Conservation (phyloP, 1,139 yeast genomes). For the Meyerozyma guilliermondii region DNA sequence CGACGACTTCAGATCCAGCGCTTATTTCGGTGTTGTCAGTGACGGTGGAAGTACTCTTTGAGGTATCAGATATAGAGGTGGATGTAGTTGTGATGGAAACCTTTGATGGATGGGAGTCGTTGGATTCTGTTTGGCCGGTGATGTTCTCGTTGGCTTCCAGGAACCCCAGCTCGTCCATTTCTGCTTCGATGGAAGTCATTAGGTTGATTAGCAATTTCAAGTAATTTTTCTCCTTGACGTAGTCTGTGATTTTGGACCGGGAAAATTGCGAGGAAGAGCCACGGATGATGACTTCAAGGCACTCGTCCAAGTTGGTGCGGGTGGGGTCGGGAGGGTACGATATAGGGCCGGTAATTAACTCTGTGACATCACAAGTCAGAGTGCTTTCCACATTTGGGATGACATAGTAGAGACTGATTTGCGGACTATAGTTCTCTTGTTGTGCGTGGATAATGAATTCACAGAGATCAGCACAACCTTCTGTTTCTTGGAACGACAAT, state of each 20-base stretch:
- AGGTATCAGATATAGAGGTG: neutral
- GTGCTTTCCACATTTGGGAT: constrained; percentile 41
- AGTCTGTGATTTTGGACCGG: constrained; percentile 47
- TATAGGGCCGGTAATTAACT: constrained; percentile 76
- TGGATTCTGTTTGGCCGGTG: neutral
- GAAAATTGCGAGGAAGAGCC: constrained; percentile 55
- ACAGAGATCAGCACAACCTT: constrained; percentile 82
- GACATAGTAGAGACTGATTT: constrained; percentile 70
- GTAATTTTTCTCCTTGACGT: constrained; percentile 47
- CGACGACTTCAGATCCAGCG: neutral
- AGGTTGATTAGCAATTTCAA: constrained; percentile 16
- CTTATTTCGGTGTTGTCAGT: neutral
- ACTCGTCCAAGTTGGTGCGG: constrained; percentile 39
- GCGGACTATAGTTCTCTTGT: constrained; percentile 52
- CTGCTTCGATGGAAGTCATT: neutral
- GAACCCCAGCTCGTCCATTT: neutral
- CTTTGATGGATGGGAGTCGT: neutral
- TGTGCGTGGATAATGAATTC: constrained; percentile 73
- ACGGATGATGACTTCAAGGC: constrained; percentile 50
- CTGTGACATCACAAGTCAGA: constrained; percentile 43
- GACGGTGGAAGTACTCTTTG: neutral
- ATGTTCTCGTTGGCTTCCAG: neutral
- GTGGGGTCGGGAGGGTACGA: constrained; percentile 60
- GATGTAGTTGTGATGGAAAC: neutral
- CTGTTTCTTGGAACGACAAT: constrained; percentile 84